These are phyloP conservation scores for Penicillium argentinense DNA, from an alignment of 495 filamentous ascomycete species.

Conservation along the genomic window DNA sequence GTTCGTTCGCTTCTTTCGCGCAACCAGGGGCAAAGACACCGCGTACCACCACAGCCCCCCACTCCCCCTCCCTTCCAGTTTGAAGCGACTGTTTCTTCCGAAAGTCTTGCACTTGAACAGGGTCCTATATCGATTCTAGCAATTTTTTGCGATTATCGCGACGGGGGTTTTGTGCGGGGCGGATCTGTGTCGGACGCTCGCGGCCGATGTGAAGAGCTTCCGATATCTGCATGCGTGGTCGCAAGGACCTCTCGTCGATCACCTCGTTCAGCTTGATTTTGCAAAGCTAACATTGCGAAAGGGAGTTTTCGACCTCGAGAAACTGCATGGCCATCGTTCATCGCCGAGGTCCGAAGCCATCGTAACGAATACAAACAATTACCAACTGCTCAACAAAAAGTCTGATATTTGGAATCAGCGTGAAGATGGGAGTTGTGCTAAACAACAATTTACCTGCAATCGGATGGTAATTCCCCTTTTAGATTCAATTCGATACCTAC, in stretches of 20 bases:
- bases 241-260: neutral
- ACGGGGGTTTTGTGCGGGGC: neutral
- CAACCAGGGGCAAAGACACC: neutral
- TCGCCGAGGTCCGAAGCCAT: neutral
- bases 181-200: neutral
- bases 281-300: neutral
- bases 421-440: too few species aligned
- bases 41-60: neutral
- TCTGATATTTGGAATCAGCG: too few species aligned
- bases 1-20: neutral
- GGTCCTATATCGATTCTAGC: neutral
- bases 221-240: too few species aligned
- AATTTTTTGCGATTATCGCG: neutral
- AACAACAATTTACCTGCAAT: too few species aligned
- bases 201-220: neutral
- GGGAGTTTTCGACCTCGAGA: neutral
- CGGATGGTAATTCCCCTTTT: too few species aligned
- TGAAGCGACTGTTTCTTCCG: neutral
- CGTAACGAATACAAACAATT: too few species aligned
- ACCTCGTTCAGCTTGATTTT: neutral
- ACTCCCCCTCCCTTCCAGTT: neutral
- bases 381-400: too few species aligned
- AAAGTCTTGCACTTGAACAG: neutral
- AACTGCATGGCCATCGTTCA: slow-evolving; percentile 1
- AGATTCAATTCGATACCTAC: too few species aligned